A percentile compares a stretch with the other conserved stretches of the same genome.
phyloP scores from a whole-genome alignment of 345 rosid genomes.

The Reutealis trisperma region DNA sequence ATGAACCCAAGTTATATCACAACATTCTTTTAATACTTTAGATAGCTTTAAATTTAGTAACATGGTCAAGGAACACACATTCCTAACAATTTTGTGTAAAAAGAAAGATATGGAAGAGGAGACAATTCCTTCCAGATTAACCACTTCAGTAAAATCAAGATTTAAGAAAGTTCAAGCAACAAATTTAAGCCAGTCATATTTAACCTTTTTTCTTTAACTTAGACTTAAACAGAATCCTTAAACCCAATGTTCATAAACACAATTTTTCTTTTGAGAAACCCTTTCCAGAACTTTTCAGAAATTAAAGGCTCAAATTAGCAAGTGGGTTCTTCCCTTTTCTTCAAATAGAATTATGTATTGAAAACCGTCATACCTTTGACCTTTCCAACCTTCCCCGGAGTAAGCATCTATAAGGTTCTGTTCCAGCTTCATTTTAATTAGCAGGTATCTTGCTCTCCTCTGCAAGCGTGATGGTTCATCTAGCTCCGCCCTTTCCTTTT shows the following conservation, averaged over 20 bases:
- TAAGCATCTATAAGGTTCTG: slow-evolving; percentile 98
- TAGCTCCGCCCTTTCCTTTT: slow-evolving; percentile 47
- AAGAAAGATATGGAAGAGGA: not conserved
- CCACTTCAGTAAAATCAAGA: not conserved
- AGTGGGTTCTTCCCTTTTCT: not conserved
- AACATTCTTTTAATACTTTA: not conserved
- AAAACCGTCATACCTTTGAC: slow-evolving; percentile 76
- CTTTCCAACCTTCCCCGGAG: slow-evolving; percentile 98
- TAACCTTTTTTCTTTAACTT: not conserved
- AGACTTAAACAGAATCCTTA: not conserved
- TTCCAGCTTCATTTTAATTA: slow-evolving; percentile 91
- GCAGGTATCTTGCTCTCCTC: slow-evolving; percentile 81
- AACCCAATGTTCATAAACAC: not conserved
- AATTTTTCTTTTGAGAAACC: not conserved
- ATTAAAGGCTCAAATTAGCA: slow-evolving; percentile 3
- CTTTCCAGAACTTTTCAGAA: not conserved
- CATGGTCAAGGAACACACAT: not conserved
- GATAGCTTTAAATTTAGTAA: slow-evolving; percentile 1
- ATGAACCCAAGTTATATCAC: not conserved
- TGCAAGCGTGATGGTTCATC: slow-evolving; percentile 85
- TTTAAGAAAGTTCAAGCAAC: not conserved
- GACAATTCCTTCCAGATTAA: not conserved
- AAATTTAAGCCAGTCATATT: not conserved
- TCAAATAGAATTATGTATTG: not conserved
- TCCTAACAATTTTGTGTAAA: not conserved